Conservation (phyloP, 352 stramenopile genomes). For the Phytopythium vexans region DNA sequence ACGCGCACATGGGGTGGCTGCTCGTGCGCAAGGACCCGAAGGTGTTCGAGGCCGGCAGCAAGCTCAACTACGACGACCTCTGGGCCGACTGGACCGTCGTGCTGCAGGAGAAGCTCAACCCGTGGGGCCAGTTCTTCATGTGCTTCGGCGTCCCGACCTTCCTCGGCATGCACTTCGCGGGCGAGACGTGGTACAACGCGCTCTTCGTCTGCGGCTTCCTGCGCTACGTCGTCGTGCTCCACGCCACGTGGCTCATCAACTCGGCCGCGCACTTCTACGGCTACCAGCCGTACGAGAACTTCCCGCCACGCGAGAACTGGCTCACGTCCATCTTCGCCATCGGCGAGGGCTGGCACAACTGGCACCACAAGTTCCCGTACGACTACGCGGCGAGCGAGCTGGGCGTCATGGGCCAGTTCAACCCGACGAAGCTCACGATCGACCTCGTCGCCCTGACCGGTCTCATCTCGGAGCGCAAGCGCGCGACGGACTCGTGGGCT, state of each 20-base stretch:
- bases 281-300: conserved; percentile 96
- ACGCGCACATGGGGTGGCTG: conserved; percentile 98
- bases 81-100: conserved; percentile 94
- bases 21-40: conserved; percentile 96
- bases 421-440: conserved; percentile 98
- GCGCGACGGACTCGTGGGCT: conserved; percentile 91
- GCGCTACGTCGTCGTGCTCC: conserved; percentile 92
- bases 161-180: conserved; percentile 80
- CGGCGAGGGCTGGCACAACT: conserved; percentile 99
- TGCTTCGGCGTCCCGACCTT: conserved; percentile 96
- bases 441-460: conserved; percentile 90
- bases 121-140: conserved; percentile 97
- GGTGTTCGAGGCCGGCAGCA: conserved; percentile 86
- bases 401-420: conserved; percentile 95
- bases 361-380: conserved; percentile 99
- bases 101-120: conserved; percentile 96
- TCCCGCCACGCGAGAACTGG: conserved; percentile 96
- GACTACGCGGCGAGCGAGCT: conserved; percentile 99
- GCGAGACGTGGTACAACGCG: conserved; percentile 94
- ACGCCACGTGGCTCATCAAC: conserved; percentile 99
- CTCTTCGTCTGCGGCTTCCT: conserved; percentile 96
- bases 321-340: conserved; percentile 95
- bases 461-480: conserved; percentile 94
- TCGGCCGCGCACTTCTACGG: conserved; percentile 97
- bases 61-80: conserved; percentile 98